These are phyloP conservation scores for Leavenworthia alabamica DNA, from an alignment of 345 rosid genomes.

Conservation along the genomic window DNA sequence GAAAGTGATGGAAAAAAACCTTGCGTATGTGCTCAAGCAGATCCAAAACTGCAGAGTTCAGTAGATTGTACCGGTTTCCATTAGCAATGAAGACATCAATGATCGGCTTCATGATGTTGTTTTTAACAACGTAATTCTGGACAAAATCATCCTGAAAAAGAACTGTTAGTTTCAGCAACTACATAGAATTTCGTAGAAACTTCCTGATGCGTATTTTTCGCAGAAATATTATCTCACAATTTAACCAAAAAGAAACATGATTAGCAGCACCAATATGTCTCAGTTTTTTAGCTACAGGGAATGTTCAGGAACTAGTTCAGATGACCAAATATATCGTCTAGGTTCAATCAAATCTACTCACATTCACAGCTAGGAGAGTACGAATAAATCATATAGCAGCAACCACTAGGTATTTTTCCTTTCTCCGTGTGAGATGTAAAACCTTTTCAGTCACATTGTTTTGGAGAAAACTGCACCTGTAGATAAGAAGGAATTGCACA, in stretches of 20 bases:
- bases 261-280: neutral
- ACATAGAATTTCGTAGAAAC: neutral
- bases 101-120: conserved; percentile 76
- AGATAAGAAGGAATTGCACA: conserved; percentile 27
- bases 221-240: neutral
- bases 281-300: neutral
- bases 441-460: conserved; percentile 75
- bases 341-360: conserved; percentile 38
- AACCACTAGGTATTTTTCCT: conserved; percentile 87
- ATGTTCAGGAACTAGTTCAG: neutral
- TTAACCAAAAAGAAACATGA: neutral
- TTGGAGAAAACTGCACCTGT: conserved; percentile 88
- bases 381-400: conserved; percentile 95
- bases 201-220: neutral
- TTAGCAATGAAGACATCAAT: conserved; percentile 79
- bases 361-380: conserved; percentile 73
- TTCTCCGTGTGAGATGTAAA: conserved; percentile 67
- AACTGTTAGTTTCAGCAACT: neutral
- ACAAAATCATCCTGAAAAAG: conserved; percentile 76
- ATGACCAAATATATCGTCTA: neutral
- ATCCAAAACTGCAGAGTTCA: conserved; percentile 87
- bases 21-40: conserved; percentile 88
- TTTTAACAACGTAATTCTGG: conserved; percentile 71
- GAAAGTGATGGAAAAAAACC: too few species aligned
- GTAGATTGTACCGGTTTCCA: conserved; percentile 84